Base-by-base conservation (phyloP, 2,329 filamentous ascomycete genomes). In the Coniella lustricola region DNA sequence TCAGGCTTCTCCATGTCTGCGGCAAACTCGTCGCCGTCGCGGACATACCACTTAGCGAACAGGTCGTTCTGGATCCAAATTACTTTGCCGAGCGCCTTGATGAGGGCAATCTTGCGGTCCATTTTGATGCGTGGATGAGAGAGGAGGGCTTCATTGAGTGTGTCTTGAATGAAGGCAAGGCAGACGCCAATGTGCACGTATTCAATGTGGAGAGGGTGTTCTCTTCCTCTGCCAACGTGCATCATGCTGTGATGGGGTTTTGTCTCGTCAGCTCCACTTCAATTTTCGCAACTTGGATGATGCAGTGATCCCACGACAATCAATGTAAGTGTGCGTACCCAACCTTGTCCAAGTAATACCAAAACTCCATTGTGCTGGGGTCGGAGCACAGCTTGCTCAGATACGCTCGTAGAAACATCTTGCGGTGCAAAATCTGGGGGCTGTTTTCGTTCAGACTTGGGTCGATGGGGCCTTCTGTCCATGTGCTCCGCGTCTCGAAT, bases 11-110 rank as follows among this genome's bases (percentile, higher is more conserved):
- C 70, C 12, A 71, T 67, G 14, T 67, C 67, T 1, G 65, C 59
- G 22, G 64, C 63, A 55, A 71, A 79, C 63, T 87, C 84, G 32
- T 82, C 76, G 43, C 82, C 82, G 55, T 87, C 82, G 31, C 76
- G 73, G 32, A 87, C 78, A 58, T 89, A 86, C 83, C 85, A 90
- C 63, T 85, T 86, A n/a, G 86, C 84, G 63, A 91, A 87, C 25
- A 91, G 73, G 64, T 91, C 87, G 61, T 91, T 91, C 66, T 91
- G 87, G 56, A 91, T 90, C 86, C 87, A 91, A 55, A 91, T 83
- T 21, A 91, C 82, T 64, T 93, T 91, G 54, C 81, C 81, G 18
- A 91, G 71, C 1, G 87, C 87, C 62, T 84, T 86, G 40, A 90
- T 75, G 4, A 91, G 74, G 18, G 79, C 82, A 16, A 85, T 82